phyloP scores from a whole-genome alignment of 2,329 filamentous ascomycete species.

The Fusarium brachygibbosum region DNA sequence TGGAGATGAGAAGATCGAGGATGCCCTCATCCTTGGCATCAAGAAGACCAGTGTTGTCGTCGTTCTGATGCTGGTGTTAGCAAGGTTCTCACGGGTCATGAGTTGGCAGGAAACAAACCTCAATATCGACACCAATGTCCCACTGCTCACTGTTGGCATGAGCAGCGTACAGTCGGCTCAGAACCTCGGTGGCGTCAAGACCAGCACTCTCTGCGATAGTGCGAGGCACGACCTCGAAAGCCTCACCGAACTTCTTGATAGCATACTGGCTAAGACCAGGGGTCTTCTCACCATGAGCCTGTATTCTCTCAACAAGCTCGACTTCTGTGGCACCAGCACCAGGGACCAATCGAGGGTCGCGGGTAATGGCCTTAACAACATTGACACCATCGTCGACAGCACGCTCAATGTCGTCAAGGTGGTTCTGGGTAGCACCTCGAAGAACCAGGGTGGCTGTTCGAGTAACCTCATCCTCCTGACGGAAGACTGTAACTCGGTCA shows the following conservation, averaged over 20 bases:
- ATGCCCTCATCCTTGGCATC: constrained; percentile 92
- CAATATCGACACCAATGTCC: constrained; percentile 93
- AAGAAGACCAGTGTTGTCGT: constrained; percentile 82
- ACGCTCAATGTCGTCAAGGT: constrained; percentile 95
- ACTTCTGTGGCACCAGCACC: constrained; percentile 96
- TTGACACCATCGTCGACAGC: constrained; percentile 99
- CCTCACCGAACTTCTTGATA: constrained; percentile 97
- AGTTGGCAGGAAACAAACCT: constrained; percentile 63
- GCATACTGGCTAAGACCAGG: constrained; percentile 94
- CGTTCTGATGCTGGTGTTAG: constrained; percentile 66
- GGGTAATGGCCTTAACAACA: constrained; percentile 97
- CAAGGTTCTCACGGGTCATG: neutral
- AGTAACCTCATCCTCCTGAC: constrained; percentile 93
- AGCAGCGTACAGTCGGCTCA: constrained; percentile 91
- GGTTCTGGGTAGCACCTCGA: constrained; percentile 96
- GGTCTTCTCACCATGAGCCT: constrained; percentile 90
- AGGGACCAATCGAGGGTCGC: constrained; percentile 89
- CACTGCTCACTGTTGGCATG: constrained; percentile 91
- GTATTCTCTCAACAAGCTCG: constrained; percentile 92
- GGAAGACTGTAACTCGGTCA: constrained; percentile 97
- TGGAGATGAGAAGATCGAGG: constrained; percentile 89
- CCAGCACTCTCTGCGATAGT: constrained; percentile 95
- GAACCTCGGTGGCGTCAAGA: constrained; percentile 95
- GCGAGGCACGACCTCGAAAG: constrained; percentile 95
- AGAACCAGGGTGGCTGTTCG: constrained; percentile 95